Evolutionary conservation across 495 filamentous ascomycete genomes (phyloP).

Genomic region (Aspergillus heteromorphus): DNA sequence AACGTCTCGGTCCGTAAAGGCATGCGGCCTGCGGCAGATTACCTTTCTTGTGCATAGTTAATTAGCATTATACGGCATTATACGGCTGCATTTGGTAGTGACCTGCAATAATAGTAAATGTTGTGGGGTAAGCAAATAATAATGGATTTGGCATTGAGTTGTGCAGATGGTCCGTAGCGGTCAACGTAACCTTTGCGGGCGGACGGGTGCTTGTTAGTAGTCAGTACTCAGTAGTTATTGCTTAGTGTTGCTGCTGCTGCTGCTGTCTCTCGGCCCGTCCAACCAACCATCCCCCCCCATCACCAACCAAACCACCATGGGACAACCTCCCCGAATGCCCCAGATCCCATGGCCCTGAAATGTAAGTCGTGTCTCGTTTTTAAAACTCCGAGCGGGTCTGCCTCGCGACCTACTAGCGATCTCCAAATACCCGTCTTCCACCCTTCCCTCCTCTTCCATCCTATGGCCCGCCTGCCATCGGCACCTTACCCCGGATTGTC

Average conservation of each 20-base stretch:
- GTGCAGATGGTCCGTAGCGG: slow-evolving; percentile 24
- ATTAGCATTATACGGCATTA: slow-evolving; percentile 9
- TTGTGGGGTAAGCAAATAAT: slow-evolving; percentile 13
- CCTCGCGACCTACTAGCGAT: background rate
- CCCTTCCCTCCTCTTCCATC: background rate
- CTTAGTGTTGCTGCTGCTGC: slow-evolving; percentile 1
- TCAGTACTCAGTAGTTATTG: no score
- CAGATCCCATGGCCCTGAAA: slow-evolving; percentile 36
- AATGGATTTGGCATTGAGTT: slow-evolving; percentile 11
- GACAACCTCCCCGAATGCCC: slow-evolving; percentile 19
- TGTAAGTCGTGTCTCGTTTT: slow-evolving; percentile 28
- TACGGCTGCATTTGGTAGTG: no score
- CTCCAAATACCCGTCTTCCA: background rate
- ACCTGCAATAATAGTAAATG: slow-evolving; percentile 10
- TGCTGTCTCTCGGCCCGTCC: background rate
- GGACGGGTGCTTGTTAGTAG: no score
- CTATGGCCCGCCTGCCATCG: background rate
- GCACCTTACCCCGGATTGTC: slow-evolving; percentile 17
- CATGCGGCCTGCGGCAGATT: slow-evolving; percentile 6
- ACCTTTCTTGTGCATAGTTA: slow-evolving; percentile 36
- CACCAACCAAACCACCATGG: slow-evolving; percentile 16
- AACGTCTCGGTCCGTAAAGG: slow-evolving; percentile 59
- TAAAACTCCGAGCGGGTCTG: background rate
- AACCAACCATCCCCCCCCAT: background rate
- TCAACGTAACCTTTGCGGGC: slow-evolving; percentile 23